These are phyloP conservation scores for Xylona heveae DNA, from an alignment of 495 filamentous ascomycete species.

Conservation along the genomic window DNA sequence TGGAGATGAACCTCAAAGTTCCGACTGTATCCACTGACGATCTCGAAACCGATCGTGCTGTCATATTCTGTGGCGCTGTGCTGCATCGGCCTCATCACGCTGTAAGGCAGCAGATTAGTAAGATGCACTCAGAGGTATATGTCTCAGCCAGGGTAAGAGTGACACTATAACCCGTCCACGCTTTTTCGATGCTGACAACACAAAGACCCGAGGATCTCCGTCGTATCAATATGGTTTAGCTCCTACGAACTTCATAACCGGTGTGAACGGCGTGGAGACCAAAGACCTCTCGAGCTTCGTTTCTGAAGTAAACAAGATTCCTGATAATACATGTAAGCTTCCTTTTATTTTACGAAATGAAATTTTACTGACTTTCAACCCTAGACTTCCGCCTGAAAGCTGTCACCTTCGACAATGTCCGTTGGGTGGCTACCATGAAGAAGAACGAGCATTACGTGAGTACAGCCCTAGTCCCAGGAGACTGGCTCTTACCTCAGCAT, in stretches of 20 bases:
- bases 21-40: constrained; percentile 78
- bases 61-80: constrained; percentile 89
- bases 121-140: constrained; percentile 94
- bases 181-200: too few relatives aligned
- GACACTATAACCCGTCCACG: too few relatives aligned
- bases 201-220: constrained; percentile 53
- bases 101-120: constrained; percentile 88
- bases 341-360: constrained; percentile 6
- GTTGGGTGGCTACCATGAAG: constrained; percentile 98
- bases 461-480: neutral
- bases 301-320: constrained; percentile 58
- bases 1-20: constrained; percentile 58
- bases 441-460: constrained; percentile 93
- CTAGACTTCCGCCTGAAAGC: constrained; percentile 76
- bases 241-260: constrained; percentile 92
- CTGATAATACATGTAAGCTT: constrained; percentile 66
- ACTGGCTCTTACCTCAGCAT: neutral
- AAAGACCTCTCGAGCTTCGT: constrained; percentile 64
- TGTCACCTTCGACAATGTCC: constrained; percentile 93
- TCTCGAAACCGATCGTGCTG: constrained; percentile 73
- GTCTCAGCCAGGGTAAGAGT: constrained; percentile 62
- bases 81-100: constrained; percentile 89
- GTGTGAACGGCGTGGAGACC: constrained; percentile 75
- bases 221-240: constrained; percentile 84
- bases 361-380: constrained; percentile 4